Percentiles rank a stretch among this genome's conserved stretches.
Evolutionary conservation across 2,329 filamentous ascomycete species (phyloP).

Genomic region (Trichoderma sp.): DNA sequence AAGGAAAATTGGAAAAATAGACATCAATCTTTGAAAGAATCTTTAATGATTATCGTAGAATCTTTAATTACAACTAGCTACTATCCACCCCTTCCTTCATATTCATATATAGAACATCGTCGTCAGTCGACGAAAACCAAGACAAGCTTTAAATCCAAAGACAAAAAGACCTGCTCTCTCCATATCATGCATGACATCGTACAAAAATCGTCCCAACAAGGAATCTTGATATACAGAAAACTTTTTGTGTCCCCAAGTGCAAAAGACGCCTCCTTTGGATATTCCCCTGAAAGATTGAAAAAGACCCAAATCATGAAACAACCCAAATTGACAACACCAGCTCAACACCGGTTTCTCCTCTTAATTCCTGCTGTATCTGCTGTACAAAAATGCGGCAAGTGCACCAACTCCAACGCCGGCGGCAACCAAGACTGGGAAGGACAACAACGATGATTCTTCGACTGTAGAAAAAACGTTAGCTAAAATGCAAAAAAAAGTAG

Average conservation of each 20-base stretch:
- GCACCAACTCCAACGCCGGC: conserved; percentile 38
- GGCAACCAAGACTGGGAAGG: conserved; percentile 34
- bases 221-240: conserved; percentile 12
- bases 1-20: background rate
- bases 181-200: conserved; percentile 15
- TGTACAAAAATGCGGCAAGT: conserved; percentile 39
- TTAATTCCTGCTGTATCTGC: conserved; percentile 27
- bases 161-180: background rate
- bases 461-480: conserved; percentile 22
- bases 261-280: conserved; percentile 18
- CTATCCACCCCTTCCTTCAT: background rate
- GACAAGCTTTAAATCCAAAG: background rate
- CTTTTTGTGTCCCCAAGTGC: conserved; percentile 5
- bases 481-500: background rate
- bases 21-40: background rate
- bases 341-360: background rate
- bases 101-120: background rate
- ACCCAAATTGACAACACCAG: background rate
- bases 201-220: background rate
- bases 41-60: background rate
- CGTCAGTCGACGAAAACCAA: background rate
- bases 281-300: background rate
- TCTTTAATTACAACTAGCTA: background rate
- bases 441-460: conserved; percentile 32
- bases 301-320: background rate